phyloP scores from a whole-genome alignment of 768 basidiomycete genomes.

The Kwoniella shandongensis region DNA sequence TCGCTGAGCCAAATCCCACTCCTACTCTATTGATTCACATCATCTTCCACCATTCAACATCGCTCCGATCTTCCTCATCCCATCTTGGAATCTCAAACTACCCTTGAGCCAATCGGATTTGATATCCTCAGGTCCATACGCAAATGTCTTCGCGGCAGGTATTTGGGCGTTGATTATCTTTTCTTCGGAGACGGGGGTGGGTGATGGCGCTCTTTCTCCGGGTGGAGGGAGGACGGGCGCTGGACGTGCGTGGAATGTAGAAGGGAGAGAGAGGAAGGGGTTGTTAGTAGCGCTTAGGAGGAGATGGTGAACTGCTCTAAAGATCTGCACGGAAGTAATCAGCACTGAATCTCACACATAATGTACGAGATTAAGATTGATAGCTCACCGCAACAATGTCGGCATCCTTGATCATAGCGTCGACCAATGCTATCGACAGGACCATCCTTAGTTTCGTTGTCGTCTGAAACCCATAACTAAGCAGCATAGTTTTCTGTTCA shows the following conservation, averaged over 20 bases:
- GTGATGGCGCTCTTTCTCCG: background rate
- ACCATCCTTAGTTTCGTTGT: conserved; percentile 47
- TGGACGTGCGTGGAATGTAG: conserved; percentile 26
- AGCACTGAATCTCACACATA: no score
- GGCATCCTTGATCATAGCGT: conserved; percentile 52
- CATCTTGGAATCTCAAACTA: conserved; percentile 33
- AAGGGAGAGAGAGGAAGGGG: conserved; percentile 44
- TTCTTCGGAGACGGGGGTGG: background rate
- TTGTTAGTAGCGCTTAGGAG: conserved; percentile 39
- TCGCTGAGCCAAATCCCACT: no score
- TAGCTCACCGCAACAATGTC: conserved; percentile 48
- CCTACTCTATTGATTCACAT: background rate
- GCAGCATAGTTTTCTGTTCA: background rate
- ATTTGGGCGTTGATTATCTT: conserved; percentile 7
- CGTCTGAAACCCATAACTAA: conserved; percentile 52
- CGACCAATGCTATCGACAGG: conserved; percentile 47
- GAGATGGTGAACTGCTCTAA: conserved; percentile 48
- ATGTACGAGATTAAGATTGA: no score
- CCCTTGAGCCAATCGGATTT: conserved; percentile 31
- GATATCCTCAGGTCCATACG: conserved; percentile 36
- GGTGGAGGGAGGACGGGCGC: background rate
- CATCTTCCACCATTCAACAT: conserved; percentile 36
- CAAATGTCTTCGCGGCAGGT: conserved; percentile 29
- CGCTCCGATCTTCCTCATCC: conserved; percentile 37
- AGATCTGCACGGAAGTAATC: conserved; percentile 43